Percentiles rank a stretch among this genome's conserved stretches.
Conservation (phyloP, 352 stramenopile genomes). For the Phytophthora sp. region DNA sequence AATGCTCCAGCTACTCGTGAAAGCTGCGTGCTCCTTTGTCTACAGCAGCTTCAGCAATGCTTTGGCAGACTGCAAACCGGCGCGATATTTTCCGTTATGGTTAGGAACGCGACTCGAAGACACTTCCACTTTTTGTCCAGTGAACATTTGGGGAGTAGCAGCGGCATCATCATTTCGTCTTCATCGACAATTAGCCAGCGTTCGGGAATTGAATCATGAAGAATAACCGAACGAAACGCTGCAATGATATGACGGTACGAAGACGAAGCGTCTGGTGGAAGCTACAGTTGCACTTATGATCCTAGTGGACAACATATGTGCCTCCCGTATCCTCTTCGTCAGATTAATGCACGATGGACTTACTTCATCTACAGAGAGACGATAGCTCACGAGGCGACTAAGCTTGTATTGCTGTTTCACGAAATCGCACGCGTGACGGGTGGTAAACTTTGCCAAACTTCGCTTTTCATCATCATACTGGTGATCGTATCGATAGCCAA, state of each 20-base stretch:
- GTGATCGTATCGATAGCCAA: slow-evolving; percentile 1
- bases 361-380: background rate
- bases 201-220: background rate
- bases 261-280: slow-evolving; percentile 11
- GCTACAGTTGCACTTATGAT: slow-evolving; percentile 12
- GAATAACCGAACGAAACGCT: background rate
- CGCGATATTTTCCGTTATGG: slow-evolving; percentile 11
- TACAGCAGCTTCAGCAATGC: slow-evolving; percentile 7
- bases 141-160: background rate
- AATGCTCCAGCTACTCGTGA: background rate
- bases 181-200: background rate
- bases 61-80: slow-evolving; percentile 10
- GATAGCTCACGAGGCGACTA: background rate
- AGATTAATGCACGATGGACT: background rate
- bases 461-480: slow-evolving; percentile 8
- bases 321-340: background rate
- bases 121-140: background rate
- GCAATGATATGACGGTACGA: slow-evolving; percentile 7
- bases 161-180: background rate
- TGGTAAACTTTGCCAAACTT: background rate
- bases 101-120: background rate
- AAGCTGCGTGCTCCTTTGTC: slow-evolving; percentile 6
- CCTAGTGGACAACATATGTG: background rate
- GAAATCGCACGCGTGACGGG: slow-evolving; percentile 12
- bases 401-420: too few relatives aligned